These are phyloP conservation scores for Parvularia atlantis DNA, from an alignment of 78 protist genomes.

Conservation along the genomic window DNA sequence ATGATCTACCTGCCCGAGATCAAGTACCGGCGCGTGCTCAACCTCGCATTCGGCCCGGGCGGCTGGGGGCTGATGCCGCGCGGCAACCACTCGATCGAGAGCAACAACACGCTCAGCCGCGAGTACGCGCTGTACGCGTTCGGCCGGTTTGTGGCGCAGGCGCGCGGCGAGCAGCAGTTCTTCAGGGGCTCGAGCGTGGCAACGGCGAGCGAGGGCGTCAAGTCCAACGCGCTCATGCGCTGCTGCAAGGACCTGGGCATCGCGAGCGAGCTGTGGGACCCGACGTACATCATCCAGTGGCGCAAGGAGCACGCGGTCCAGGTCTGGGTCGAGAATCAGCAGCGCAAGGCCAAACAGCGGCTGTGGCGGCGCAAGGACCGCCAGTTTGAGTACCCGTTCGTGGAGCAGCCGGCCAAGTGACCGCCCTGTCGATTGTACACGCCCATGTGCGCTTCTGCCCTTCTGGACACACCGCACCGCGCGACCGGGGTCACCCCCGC, in stretches of 20 bases:
- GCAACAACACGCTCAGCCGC: constrained; percentile 14
- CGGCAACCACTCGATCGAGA: constrained; percentile 32
- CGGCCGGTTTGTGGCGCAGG: constrained; percentile 45
- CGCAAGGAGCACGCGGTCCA: constrained; percentile 25
- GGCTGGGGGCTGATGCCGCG: constrained; percentile 62
- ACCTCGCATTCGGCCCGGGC: constrained; percentile 56
- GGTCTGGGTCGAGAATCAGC: too few species aligned
- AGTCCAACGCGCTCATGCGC: constrained; percentile 54
- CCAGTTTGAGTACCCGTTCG: too few species aligned
- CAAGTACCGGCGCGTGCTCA: constrained; percentile 48
- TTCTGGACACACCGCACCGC: too few species aligned
- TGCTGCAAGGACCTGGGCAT: constrained; percentile 64
- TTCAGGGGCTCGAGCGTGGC: constrained; percentile 17
- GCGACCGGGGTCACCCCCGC: too few species aligned
- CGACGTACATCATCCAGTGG: constrained; percentile 45
- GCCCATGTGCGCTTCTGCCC: too few species aligned
- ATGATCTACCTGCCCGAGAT: constrained; percentile 59
- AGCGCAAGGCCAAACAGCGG: too few species aligned
- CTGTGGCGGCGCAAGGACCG: too few species aligned
- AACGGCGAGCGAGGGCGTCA: constrained; percentile 45
- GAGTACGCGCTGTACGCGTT: constrained; percentile 48
- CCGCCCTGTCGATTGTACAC: too few species aligned
- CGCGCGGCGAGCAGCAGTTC: constrained; percentile 43
- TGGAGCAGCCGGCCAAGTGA: too few species aligned
- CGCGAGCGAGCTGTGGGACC: constrained; percentile 50